A percentile compares a stretch with the other conserved stretches of the same genome.
These are phyloP conservation scores for Aethionema arabicum DNA, from an alignment of 345 rosid species.

Conservation along the genomic window DNA sequence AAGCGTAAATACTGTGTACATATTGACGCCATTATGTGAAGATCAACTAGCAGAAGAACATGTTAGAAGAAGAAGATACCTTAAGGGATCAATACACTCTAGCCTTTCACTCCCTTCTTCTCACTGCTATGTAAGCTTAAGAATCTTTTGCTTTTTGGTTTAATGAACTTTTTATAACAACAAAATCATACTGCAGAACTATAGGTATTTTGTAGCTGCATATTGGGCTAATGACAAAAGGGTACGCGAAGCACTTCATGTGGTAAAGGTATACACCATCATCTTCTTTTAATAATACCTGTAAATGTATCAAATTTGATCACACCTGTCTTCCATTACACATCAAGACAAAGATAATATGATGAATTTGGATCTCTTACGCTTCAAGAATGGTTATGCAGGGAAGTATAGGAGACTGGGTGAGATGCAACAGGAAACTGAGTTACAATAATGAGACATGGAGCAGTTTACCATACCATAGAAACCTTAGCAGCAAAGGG, in stretches of 20 bases:
- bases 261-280: slow-evolving; percentile 14
- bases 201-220: slow-evolving; percentile 1
- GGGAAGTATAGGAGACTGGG: slow-evolving; percentile 30
- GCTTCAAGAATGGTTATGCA: neutral
- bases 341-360: neutral
- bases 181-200: slow-evolving; percentile 10
- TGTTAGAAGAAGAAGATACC: too few species aligned
- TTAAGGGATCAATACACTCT: too few species aligned
- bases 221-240: slow-evolving; percentile 36
- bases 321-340: too few species aligned
- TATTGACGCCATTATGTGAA: too few species aligned
- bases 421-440: slow-evolving; percentile 12
- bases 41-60: too few species aligned
- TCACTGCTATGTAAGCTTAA: neutral
- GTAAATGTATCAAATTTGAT: too few species aligned
- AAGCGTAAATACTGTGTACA: too few species aligned
- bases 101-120: too few species aligned
- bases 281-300: too few species aligned
- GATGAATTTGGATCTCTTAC: neutral
- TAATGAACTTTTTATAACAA: neutral
- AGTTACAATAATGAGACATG: slow-evolving; percentile 26
- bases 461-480: slow-evolving; percentile 30
- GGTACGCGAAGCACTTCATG: slow-evolving; percentile 31
- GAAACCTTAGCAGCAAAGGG: slow-evolving; percentile 20
- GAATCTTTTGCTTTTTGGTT: too few species aligned